phyloP scores from a whole-genome alignment of 345 rosid genomes.

The Anacardium occidentale region DNA sequence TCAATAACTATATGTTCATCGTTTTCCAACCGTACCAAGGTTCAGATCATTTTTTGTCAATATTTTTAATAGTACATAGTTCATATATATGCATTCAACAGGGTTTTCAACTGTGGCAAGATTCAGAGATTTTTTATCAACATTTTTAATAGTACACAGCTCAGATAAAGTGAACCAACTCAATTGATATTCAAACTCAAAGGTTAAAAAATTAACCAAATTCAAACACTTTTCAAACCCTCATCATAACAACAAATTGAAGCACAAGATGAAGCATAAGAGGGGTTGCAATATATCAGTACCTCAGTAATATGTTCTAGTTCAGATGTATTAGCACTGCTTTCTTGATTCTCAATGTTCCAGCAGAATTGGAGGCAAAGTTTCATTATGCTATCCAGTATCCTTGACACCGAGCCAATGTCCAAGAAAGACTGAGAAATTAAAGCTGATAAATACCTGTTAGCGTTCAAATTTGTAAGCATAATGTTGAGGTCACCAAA shows the following conservation, averaged over 20 bases:
- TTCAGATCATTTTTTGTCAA: too few species aligned
- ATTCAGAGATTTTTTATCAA: not conserved
- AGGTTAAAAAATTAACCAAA: not conserved
- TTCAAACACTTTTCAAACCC: conserved; percentile 2
- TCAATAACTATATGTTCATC: not conserved
- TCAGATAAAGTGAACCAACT: not conserved
- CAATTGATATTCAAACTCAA: not conserved
- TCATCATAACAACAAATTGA: not conserved
- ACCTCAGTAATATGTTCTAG: conserved; percentile 89
- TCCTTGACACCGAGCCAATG: conserved; percentile 94
- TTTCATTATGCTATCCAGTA: conserved; percentile 92
- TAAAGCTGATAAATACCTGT: conserved; percentile 93
- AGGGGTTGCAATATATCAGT: conserved; percentile 14
- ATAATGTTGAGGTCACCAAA: conserved; percentile 6
- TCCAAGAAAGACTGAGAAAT: conserved; percentile 96
- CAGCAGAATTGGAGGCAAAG: conserved; percentile 98
- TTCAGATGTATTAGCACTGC: conserved; percentile 67
- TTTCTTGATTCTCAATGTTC: conserved; percentile 92
- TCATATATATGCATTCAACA: not conserved
- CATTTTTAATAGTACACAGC: not conserved
- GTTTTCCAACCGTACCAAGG: not conserved
- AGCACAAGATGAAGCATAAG: not conserved
- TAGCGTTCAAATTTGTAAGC: conserved; percentile 19
- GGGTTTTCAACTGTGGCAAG: not conserved
- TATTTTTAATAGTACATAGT: too few species aligned